Conservation (phyloP, 306 rosid species). For the Ziziphus jujuba region DNA sequence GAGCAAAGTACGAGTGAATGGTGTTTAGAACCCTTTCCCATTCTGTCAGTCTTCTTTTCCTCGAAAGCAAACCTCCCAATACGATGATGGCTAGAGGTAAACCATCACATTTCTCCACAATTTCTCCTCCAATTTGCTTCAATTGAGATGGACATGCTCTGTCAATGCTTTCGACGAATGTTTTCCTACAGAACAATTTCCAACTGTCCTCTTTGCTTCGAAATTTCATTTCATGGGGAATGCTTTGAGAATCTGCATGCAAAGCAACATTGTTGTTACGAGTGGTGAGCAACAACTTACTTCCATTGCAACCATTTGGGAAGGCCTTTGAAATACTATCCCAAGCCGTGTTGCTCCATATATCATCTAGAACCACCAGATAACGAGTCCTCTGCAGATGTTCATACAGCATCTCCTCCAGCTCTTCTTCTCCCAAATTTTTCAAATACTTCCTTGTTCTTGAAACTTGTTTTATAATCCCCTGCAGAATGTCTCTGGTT, state of each 20-base stretch:
- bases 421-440: neutral
- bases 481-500: neutral
- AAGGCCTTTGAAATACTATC: constrained; percentile 13
- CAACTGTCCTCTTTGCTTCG: constrained; percentile 11
- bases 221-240: constrained; percentile 7
- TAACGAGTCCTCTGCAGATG: constrained; percentile 7
- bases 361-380: constrained; percentile 16
- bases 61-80: constrained; percentile 56
- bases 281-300: constrained; percentile 6
- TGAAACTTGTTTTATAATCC: constrained; percentile 8
- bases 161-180: constrained; percentile 5
- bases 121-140: constrained; percentile 43
- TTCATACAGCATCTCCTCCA: constrained; percentile 15
- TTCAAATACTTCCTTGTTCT: neutral
- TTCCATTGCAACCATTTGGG: constrained; percentile 4
- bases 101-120: constrained; percentile 54
- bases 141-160: constrained; percentile 2
- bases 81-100: constrained; percentile 54
- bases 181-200: constrained; percentile 11
- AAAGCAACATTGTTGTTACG: neutral
- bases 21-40: constrained; percentile 23
- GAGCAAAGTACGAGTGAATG: neutral
- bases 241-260: constrained; percentile 7
- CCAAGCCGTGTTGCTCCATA: constrained; percentile 15
- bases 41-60: constrained; percentile 33